Percentiles rank a stretch among this genome's conserved stretches.
These are phyloP conservation scores for Coemansia reversa DNA, from an alignment of 192 early-diverging fungal genomes.

Conservation along the genomic window DNA sequence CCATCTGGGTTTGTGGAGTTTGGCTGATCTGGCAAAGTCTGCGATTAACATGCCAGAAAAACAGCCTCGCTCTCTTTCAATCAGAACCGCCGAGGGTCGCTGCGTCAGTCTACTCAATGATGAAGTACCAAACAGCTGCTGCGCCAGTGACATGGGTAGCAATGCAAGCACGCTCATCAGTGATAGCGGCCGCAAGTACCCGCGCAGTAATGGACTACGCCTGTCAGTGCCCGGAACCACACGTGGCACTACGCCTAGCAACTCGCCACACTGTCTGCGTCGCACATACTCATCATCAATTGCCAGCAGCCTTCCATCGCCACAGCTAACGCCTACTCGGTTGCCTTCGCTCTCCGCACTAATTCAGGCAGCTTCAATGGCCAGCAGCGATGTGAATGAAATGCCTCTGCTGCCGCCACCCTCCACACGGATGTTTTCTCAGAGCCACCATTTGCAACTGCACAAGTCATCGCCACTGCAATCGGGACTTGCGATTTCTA, in stretches of 20 bases:
- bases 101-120: constrained; percentile 47
- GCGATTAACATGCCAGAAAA: constrained; percentile 7
- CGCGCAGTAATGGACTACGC: constrained; percentile 3
- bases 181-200: constrained; percentile 1
- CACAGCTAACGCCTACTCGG: constrained; percentile 17
- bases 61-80: constrained; percentile 36
- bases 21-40: background rate
- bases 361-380: constrained; percentile 22
- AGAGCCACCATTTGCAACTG: constrained; percentile 5
- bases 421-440: background rate
- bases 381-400: background rate
- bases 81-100: constrained; percentile 29
- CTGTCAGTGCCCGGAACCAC: constrained; percentile 21
- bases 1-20: constrained; percentile 17
- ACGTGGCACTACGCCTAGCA: constrained; percentile 17
- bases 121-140: constrained; percentile 8
- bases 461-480: background rate
- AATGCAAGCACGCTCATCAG: constrained; percentile 6
- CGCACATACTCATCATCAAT: constrained; percentile 18
- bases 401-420: background rate
- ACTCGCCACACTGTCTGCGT: constrained; percentile 9
- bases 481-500: background rate
- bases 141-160: constrained; percentile 5
- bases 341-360: constrained; percentile 35
- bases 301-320: constrained; percentile 6